These are phyloP conservation scores for Chalciporus sp. DNA, from an alignment of 1,284 basidiomycete genomes.

Conservation along the genomic window DNA sequence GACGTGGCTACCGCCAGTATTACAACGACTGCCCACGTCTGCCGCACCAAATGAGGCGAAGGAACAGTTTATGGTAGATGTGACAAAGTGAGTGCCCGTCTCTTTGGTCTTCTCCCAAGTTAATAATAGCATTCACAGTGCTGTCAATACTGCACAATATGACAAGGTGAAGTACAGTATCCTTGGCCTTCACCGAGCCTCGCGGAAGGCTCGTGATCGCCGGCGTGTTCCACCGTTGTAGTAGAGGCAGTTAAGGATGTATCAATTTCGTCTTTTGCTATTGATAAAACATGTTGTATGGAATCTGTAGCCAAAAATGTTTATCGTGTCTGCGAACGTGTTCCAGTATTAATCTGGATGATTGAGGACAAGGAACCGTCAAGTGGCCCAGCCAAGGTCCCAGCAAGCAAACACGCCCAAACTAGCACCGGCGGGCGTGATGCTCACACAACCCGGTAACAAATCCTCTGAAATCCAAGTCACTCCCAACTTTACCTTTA, in stretches of 20 bases:
- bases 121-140: constrained; percentile 42
- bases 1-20: constrained; percentile 70
- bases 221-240: constrained; percentile 52
- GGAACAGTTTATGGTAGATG: constrained; percentile 71
- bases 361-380: neutral
- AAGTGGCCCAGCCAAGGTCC: no score
- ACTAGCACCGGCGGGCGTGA: constrained; percentile 21
- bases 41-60: constrained; percentile 72
- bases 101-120: constrained; percentile 11
- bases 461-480: constrained; percentile 9
- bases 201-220: constrained; percentile 69
- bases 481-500: constrained; percentile 15
- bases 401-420: constrained; percentile 31
- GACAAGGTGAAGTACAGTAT: constrained; percentile 83
- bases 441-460: constrained; percentile 11
- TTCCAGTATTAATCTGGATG: neutral
- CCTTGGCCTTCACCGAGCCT: constrained; percentile 61
- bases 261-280: neutral
- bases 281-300: constrained; percentile 11
- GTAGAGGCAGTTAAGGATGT: constrained; percentile 22
- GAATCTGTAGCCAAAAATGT: constrained; percentile 20
- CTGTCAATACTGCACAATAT: constrained; percentile 61
- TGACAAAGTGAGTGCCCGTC: constrained; percentile 65
- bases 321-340: constrained; percentile 11
- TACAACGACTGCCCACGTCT: constrained; percentile 71